Base-by-base conservation (phyloP, 192 early-diverging fungal species). In the Rhizoclosmatium sp. region DNA sequence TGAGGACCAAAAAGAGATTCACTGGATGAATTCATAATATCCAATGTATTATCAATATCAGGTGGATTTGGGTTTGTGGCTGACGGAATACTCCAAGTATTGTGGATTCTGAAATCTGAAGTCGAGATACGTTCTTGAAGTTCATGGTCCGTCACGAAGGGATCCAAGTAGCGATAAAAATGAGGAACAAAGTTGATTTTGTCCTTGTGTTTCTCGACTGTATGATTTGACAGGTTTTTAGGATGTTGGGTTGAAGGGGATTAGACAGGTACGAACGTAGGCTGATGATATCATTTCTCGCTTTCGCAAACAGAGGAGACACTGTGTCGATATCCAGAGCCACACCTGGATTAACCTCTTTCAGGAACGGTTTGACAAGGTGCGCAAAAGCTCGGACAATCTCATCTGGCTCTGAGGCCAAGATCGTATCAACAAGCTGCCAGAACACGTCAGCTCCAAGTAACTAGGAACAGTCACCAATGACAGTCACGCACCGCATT, bases 81-180 rank as follows among this genome's bases (percentile, higher is more conserved):
- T 47, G 5, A 12, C 67, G 23, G 67, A n/a, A 71, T 14, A 71
- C 5, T 3, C 46, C 46, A 71, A 7, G 69, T 71, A 71, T 71
- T 71, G 12, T 71, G 69, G 14, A 71, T 71, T 7, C 47, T 7
- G 51, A 71, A 71, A 7, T 41, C 12, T 71, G 66, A 47, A 10
- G 40, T 68, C 0, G 66, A 10, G 66, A n/a, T 68, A 10, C 47
- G 4, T 7, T 42, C n/a, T n/a, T 68, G 4, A 16, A 71, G 46
- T 4, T 21, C 4, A 5, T 12, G 3, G 51, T 71, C 69, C 16
- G 75, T 76, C 12, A 76, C 58, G 10, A 39, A 7, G 23, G 75
- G 65, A 51, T 9, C 19, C 23, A 76, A 64, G 75, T 76, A 76
- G 19, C 75, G 58, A 54, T 44, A 76, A 7, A 76, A 41, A 10